Evolutionary conservation across 208 protist species (phyloP).

Genomic region (Novymonas esmeraldas): DNA sequence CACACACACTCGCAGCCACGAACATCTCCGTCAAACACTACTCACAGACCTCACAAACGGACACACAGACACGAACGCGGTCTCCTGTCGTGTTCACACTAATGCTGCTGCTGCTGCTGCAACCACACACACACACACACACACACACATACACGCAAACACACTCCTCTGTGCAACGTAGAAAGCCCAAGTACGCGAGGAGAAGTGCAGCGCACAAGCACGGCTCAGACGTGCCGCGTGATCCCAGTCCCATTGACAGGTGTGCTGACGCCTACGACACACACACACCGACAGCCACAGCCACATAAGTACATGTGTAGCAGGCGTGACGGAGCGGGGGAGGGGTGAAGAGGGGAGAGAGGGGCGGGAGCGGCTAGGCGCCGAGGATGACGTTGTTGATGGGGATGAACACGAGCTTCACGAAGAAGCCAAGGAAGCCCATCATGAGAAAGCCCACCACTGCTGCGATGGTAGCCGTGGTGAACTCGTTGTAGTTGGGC

Average conservation of each 20-base stretch:
- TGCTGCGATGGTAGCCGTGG: constrained; percentile 81
- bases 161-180: neutral
- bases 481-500: constrained; percentile 95
- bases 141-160: neutral
- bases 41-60: too few relatives aligned
- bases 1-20: neutral
- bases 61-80: too few relatives aligned
- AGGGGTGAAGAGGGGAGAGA: too few relatives aligned
- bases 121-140: neutral
- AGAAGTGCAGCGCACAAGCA: neutral
- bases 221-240: too few relatives aligned
- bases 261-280: too few relatives aligned
- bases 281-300: too few relatives aligned
- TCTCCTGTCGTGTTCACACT: too few relatives aligned
- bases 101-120: too few relatives aligned
- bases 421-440: constrained; percentile 95
- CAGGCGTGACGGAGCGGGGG: too few relatives aligned
- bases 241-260: too few relatives aligned
- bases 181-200: neutral
- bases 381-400: constrained; percentile 97
- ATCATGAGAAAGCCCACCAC: constrained; percentile 94
- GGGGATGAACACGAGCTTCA: constrained; percentile 96
- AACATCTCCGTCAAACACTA: neutral
- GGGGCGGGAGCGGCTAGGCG: too few relatives aligned
- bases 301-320: too few relatives aligned